Conservation (phyloP, 2,329 filamentous ascomycete species). For the Exophiala spinifera region DNA sequence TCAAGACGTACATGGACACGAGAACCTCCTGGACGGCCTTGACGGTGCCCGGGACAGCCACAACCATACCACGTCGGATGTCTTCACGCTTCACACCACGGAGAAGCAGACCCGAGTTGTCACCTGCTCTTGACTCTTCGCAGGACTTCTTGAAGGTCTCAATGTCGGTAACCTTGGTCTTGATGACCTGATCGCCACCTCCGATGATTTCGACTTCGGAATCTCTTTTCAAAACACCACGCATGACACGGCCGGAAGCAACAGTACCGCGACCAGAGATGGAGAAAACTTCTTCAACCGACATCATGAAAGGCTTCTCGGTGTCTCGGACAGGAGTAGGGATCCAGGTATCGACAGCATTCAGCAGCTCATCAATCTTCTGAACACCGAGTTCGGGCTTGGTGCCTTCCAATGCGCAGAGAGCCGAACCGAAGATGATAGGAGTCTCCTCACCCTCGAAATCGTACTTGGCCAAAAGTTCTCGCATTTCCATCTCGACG, state of each 20-base stretch:
- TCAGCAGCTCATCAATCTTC: conserved; percentile 89
- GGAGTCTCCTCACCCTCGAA: conserved; percentile 98
- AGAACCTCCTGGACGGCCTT: conserved; percentile 91
- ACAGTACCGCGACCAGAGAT: conserved; percentile 94
- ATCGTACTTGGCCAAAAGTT: conserved; percentile 85
- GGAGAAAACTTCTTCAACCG: conserved; percentile 88
- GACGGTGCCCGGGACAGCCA: conserved; percentile 75
- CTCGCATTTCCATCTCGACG: conserved; percentile 99
- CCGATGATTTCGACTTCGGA: conserved; percentile 92
- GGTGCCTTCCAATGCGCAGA: conserved; percentile 87
- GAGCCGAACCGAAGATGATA: conserved; percentile 93
- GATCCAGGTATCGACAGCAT: conserved; percentile 92
- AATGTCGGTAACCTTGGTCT: conserved; percentile 99
- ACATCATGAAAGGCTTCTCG: conserved; percentile 99
- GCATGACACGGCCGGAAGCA: conserved; percentile 94
- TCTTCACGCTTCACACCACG: conserved; percentile 96
- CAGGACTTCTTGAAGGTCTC: conserved; percentile 99
- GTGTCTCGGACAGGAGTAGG: conserved; percentile 89
- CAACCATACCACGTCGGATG: conserved; percentile 89
- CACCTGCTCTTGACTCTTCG: conserved; percentile 90
- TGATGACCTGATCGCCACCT: conserved; percentile 76
- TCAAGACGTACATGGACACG: conserved; percentile 92
- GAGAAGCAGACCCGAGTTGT: conserved; percentile 96
- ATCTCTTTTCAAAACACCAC: conserved; percentile 89
- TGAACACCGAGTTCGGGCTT: conserved; percentile 78